Base-by-base conservation (phyloP, 306 rosid genomes). In the Arachis hypogaea region DNA sequence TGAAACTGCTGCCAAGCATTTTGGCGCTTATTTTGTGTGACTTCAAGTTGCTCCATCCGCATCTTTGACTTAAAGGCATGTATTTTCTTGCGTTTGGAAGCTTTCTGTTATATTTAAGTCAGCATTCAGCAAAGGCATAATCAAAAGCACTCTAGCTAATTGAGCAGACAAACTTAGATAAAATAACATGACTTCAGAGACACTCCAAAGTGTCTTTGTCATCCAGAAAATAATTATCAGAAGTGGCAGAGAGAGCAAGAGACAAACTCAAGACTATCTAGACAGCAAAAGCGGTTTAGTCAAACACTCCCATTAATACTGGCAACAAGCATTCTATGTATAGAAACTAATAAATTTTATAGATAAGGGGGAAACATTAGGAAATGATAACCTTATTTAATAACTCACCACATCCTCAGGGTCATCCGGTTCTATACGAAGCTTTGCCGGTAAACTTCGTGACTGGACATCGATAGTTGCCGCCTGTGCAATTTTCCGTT, bases 1-100 rank as follows among this genome's bases (percentile, higher is more conserved):
- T 94, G 99, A 79, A 94, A 94, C 81, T 94, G 97, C 88, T 94
- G 99, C 98, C 98, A 94, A 65, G 98, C 96, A 87, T 94, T 94
- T 82, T 94, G 98, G 66, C 99, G 86, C 82, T 94, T 94, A 80
- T 94, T 94, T 75, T 94, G 99, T 10, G 97, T 82, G 69, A 94
- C 95, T 88, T 94, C 99, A 73, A 91, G 96, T 73, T 94, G 97
- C 79, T 94, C 98, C 69, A 91, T n/a, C 82, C 99, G 82, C 88
- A 94, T 82, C 91, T 94, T 94, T 33, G 99, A 94, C 93, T 94
- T 94, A 75, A 89, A 94, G 63, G 99, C 85, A 45, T 94, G 99
- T 84, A 94, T 92, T 85, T 94, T 94, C 91, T 94, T 94, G 11
- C 95, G 91, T 70, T 94, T 94, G 69, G 97, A 62, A 22, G 80